Evolutionary conservation across 2,329 filamentous ascomycete species (phyloP), one percentile per base, ranked within the genome.

Genomic region (Ilyonectria robusta): DNA sequence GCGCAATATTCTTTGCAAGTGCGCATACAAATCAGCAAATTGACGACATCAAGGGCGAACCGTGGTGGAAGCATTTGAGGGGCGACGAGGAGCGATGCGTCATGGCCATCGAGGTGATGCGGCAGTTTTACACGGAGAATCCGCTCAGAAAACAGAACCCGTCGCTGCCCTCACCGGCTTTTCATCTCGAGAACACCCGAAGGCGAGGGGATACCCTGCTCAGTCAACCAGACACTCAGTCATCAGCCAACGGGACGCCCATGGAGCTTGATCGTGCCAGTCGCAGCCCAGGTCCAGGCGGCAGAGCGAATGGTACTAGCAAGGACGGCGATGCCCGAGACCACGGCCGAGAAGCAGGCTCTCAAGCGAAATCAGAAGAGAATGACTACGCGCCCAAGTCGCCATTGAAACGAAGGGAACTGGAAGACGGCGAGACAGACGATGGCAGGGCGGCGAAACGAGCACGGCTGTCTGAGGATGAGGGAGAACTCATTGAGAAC

Each of bases 11-110:
- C 81, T 96, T 95, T 67, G 94, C 93, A 6, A 93, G 93, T 65
- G 90, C 91, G 48, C 91, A 94, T 75, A 92, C 90, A 35, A 86
- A 89, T 40, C 86, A 94, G 37, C 88, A 86, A n/a, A 91, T 98
- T 62, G 92, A 94, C 70, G 93, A 97, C 73, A 85, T 92, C 47
- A 84, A 91, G 58, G 93, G 93, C 42, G 87, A 90, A 73, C 87
- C 95, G 0, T 99, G 96, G 96, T 99, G 95, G 95, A 91, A 91
- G 66, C 87, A 89, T 62, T 83, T 97, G 59, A 89, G 89, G 37
- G 93, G 94, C 40, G 88, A 91, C 69, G 86, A 95, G 71, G 84
- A 86, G 23, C 89, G 92, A 68, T 93, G 97, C 69, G 83, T 87
- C 47, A 87, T 87, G 73, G 94, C 94, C 4, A 93, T 95, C 73